phyloP scores from a whole-genome alignment of 1,284 basidiomycete genomes.

The Moesziomyces antarcticus region DNA sequence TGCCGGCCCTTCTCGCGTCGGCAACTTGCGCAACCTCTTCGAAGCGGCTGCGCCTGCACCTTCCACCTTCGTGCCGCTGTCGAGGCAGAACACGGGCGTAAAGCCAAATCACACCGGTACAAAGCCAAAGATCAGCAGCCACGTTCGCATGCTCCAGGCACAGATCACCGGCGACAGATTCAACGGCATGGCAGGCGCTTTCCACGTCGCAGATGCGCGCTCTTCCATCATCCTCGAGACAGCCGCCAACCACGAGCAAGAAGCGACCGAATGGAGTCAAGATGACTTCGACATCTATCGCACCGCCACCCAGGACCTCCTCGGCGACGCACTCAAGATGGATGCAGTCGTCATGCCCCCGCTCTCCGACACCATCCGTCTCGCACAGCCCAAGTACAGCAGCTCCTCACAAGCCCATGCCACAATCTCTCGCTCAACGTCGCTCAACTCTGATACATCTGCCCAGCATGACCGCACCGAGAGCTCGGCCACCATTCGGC shows the following conservation, averaged over 20 bases:
- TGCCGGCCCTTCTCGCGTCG: constrained; percentile 32
- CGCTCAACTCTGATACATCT: constrained; percentile 7
- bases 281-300: constrained; percentile 16
- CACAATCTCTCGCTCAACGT: constrained; percentile 28
- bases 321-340: constrained; percentile 48
- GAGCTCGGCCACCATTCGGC: constrained; percentile 44
- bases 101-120: constrained; percentile 13
- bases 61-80: constrained; percentile 8
- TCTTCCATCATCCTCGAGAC: constrained; percentile 16
- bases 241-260: not conserved
- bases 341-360: constrained; percentile 39
- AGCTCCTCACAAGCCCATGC: constrained; percentile 9
- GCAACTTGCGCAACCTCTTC: constrained; percentile 42
- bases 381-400: not conserved
- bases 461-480: constrained; percentile 37
- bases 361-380: not conserved
- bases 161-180: constrained; percentile 51
- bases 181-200: constrained; percentile 30
- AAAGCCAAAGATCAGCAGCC: constrained; percentile 40
- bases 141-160: constrained; percentile 47
- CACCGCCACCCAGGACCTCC: constrained; percentile 25
- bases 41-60: constrained; percentile 19
- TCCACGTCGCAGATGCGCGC: constrained; percentile 22
- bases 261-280: constrained; percentile 15
- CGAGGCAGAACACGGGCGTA: constrained; percentile 28